Conservation (phyloP, 345 rosid genomes). For the Melaleuca quinquenervia region DNA sequence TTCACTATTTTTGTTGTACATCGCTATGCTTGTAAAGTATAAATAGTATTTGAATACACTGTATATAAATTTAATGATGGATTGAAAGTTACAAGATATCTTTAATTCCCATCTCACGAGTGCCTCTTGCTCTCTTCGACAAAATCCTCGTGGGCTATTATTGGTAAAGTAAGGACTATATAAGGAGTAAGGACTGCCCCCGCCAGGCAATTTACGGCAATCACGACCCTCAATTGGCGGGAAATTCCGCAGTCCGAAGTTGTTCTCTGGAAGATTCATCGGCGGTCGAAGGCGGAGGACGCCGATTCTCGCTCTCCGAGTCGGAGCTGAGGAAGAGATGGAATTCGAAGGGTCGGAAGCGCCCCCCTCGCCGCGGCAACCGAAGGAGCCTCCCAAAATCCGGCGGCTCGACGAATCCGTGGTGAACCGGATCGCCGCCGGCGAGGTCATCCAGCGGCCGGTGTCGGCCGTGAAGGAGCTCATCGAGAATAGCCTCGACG, state of each 20-base stretch:
- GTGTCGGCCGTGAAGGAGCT: constrained; percentile 93
- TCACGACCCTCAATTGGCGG: background rate
- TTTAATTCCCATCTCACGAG: too few relatives aligned
- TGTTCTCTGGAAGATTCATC: background rate
- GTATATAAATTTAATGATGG: too few relatives aligned
- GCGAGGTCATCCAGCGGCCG: constrained; percentile 95
- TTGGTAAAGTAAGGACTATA: too few relatives aligned
- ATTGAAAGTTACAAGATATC: too few relatives aligned
- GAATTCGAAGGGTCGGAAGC: constrained; percentile 18
- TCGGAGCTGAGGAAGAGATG: constrained; percentile 8
- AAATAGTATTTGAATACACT: too few relatives aligned
- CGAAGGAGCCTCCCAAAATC: constrained; percentile 59
- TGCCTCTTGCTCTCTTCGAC: too few relatives aligned
- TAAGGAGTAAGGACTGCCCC: background rate
- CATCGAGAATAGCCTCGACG: constrained; percentile 92
- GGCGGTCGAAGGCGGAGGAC: background rate
- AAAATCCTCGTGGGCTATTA: too few relatives aligned
- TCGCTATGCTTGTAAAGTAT: too few relatives aligned
- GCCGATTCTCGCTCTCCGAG: background rate
- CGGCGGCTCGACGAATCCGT: constrained; percentile 77
- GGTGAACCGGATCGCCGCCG: constrained; percentile 92
- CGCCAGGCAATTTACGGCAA: background rate
- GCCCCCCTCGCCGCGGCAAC: background rate
- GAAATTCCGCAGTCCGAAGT: background rate
- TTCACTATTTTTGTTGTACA: too few relatives aligned